A percentile compares a stretch with the other conserved stretches of the same genome.
Conservation (phyloP, 2,329 filamentous ascomycete species). For the Trichoderma afroharzianum region DNA sequence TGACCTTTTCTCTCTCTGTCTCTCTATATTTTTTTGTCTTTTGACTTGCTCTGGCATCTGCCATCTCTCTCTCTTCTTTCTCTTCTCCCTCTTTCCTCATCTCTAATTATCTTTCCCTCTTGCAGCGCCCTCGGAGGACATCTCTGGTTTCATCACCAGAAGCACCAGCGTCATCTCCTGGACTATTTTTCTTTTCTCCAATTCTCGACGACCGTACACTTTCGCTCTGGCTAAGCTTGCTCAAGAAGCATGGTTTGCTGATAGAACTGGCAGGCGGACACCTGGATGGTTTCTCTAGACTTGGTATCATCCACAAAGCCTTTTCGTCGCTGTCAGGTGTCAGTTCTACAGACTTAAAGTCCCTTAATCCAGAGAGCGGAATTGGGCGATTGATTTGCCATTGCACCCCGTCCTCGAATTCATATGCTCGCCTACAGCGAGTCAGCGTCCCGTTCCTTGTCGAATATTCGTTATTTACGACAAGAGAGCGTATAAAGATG, state of each 20-base stretch:
- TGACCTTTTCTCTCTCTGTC: neutral
- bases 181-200: neutral
- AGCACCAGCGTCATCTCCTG: neutral
- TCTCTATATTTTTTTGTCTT: neutral
- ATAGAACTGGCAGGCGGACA: neutral
- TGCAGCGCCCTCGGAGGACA: neutral
- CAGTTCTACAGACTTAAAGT: neutral
- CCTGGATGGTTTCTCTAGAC: neutral
- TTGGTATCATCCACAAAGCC: neutral
- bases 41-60: neutral
- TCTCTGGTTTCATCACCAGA: neutral
- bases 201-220: neutral
- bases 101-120: neutral
- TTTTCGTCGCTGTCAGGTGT: neutral
- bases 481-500: neutral
- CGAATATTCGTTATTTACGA: neutral
- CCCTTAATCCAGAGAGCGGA: neutral
- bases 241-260: neutral
- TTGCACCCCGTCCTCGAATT: neutral
- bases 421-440: neutral
- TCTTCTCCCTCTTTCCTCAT: too few relatives aligned
- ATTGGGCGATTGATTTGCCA: neutral
- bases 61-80: neutral
- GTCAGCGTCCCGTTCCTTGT: neutral
- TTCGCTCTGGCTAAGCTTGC: neutral